phyloP scores from a whole-genome alignment of 495 filamentous ascomycete genomes.

The Trichoderma asperelloides region DNA sequence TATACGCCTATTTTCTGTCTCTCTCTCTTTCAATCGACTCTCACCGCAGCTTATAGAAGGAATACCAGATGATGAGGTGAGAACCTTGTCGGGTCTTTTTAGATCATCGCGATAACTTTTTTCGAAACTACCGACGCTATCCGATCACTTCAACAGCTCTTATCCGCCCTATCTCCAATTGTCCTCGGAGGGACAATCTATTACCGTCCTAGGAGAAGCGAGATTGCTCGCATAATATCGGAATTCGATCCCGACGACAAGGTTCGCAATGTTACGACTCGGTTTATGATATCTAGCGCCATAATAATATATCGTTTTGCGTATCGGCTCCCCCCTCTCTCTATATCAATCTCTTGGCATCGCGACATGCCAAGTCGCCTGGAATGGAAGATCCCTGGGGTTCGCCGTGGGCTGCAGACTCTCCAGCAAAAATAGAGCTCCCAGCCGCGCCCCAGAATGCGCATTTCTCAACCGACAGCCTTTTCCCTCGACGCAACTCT shows the following conservation, averaged over 20 bases:
- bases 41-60: not conserved
- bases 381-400: conserved; percentile 13
- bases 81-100: not conserved
- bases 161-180: not conserved
- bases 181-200: not conserved
- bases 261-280: not conserved
- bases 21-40: not conserved
- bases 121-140: not conserved
- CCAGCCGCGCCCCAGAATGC: conserved; percentile 3
- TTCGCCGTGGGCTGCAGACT: conserved; percentile 11
- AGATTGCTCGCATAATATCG: not conserved
- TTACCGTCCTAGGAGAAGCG: not conserved
- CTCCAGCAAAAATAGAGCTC: conserved; percentile 5
- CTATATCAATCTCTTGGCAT: not conserved
- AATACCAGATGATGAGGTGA: not conserved
- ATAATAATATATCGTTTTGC: not conserved
- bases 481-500: not conserved
- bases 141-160: not conserved
- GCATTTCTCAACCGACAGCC: not conserved
- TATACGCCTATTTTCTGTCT: not conserved
- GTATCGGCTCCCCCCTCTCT: not conserved
- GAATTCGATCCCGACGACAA: not conserved
- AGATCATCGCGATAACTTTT: not conserved
- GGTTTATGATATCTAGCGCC: not conserved
- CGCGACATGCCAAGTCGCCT: conserved; percentile 8